phyloP scores from a whole-genome alignment of 2,329 filamentous ascomycete genomes.

The Teratosphaeria destructans region DNA sequence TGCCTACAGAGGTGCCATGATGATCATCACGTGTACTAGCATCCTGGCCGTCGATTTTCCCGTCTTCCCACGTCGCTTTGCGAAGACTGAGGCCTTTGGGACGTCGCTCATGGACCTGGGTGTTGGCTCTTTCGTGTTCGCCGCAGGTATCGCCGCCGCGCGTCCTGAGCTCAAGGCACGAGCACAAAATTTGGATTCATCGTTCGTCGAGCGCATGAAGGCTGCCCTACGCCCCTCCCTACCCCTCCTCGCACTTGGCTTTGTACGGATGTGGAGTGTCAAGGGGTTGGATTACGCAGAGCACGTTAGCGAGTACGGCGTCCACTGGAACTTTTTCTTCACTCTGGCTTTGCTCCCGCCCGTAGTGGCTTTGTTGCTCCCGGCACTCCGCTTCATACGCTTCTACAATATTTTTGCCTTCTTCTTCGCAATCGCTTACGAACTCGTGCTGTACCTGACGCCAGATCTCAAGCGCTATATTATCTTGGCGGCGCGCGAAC shows the following conservation, averaged over 20 bases:
- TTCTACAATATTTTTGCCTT: conserved; percentile 62
- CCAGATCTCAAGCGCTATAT: conserved; percentile 66
- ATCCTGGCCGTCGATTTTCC: conserved; percentile 96
- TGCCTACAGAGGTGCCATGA: conserved; percentile 81
- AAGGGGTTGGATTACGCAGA: conserved; percentile 95
- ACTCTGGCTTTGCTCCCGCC: conserved; percentile 81
- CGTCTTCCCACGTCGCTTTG: conserved; percentile 86
- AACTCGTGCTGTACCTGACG: conserved; percentile 65
- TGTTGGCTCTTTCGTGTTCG: conserved; percentile 95
- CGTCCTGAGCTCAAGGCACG: conserved; percentile 63
- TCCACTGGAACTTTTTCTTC: conserved; percentile 99
- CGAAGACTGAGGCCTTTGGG: conserved; percentile 98
- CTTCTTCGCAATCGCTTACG: conserved; percentile 57
- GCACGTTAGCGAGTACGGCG: conserved; percentile 92
- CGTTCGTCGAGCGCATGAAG: conserved; percentile 48
- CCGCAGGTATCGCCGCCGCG: conserved; percentile 80
- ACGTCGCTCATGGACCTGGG: conserved; percentile 98
- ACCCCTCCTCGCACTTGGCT: conserved; percentile 68
- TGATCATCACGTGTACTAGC: conserved; percentile 77
- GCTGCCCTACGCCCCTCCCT: conserved; percentile 68
- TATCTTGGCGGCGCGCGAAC: conserved; percentile 63
- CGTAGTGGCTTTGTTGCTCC: conserved; percentile 75
- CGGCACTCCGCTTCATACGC: conserved; percentile 57
- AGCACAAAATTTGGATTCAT: conserved; percentile 28
- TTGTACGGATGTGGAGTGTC: conserved; percentile 74